Evolutionary conservation across 2,329 filamentous ascomycete species (phyloP), one percentile per base, ranked within the genome.

Genomic region (Trichoderma afroharzianum): DNA sequence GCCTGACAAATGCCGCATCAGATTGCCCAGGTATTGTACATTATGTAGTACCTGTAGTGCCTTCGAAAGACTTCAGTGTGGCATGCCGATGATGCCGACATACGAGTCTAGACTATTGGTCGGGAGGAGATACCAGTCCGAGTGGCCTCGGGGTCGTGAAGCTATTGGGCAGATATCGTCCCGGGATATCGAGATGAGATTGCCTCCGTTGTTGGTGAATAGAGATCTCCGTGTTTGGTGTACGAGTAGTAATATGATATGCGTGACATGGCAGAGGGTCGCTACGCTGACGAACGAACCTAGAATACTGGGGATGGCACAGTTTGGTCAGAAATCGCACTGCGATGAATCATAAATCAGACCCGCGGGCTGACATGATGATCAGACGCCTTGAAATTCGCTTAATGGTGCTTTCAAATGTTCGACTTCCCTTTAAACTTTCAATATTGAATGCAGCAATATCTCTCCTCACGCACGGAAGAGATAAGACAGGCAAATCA

Each of bases 271-370:
- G 63, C 43, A 39, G 15, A 28, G n/a, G 32, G 33, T 33, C 32
- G 53, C 63, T 67, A 64, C n/a, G 26, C 26, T 50, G 61, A 28
- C 61, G 61, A 63, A 11, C 39, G 53, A 67, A 58, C 50, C 63
- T 67, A 67, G 63, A 67, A 67, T 57, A 58, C 50, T 67, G 63
- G 63, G 50, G 63, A 67, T 39, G 32, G 24, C 50, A 28, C 32
- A 14, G 32, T n/a, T 33, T 67, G 55, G 50, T 67, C 50, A 67
- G 50, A 67, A 57, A 58, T 43, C 50, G 36, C 59, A 63, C 59
- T 63, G 59, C 59, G 63, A 67, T 67, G 14, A 24, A 67, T 67
- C 63, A 67, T n/a, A 67, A 43, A 58, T 58, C 53, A 32, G 14
- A 68, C 33, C 21, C 9, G 14, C 33, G 53, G 24, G 53, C 50